Base-by-base conservation (phyloP, 2,329 filamentous ascomycete species). In the Ascochyta viciae-villosae region DNA sequence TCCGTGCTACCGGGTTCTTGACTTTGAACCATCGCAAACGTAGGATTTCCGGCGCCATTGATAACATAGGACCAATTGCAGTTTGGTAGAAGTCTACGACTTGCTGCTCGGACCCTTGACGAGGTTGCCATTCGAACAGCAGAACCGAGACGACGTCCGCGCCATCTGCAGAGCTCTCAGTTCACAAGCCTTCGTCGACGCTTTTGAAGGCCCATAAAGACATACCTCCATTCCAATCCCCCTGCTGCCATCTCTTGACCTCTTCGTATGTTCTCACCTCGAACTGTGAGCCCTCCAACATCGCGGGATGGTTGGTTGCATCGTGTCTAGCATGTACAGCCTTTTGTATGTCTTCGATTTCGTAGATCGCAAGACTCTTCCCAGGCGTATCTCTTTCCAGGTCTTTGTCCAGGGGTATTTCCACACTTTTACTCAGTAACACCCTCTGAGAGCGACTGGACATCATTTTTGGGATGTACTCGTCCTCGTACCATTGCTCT, bases 401-500 rank as follows among this genome's bases (percentile, higher is more conserved):
- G 2, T 48, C 45, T 24, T 41, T 33, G 15, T 57, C 54, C 19
- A 58, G 33, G 15, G 31, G 31, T 12, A 45, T 54, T 29, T 27
- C 16, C 16, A 46, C n/a, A 6, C 29, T 33, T 22, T 58, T 41
- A 22, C 45, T 31, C 6, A 45, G 40, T 15, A 67, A 34, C 3
- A 40, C 43, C 16, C 57, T 53, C 22, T 37, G 15, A 3, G 49
- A 34, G 24, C 58, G 47, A n/a, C 47, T 27, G 19, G 45, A 39
- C 13, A 40, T 15, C 47, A 51, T 49, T 23, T n/a, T 33, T 2
- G 59, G 56, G 9, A 68, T 38, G 16, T 49, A 61, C 26, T 62
- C 50, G 16, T 65, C 39, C 26, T 63, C 52, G 34, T 63, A 66
- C 60, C 62, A 65, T 15, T 58, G 48, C 3, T 49, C 35, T 26